Evolutionary conservation across 108 stramenopile species (phyloP).

Genomic region (Fistulifera pelliculosa): DNA sequence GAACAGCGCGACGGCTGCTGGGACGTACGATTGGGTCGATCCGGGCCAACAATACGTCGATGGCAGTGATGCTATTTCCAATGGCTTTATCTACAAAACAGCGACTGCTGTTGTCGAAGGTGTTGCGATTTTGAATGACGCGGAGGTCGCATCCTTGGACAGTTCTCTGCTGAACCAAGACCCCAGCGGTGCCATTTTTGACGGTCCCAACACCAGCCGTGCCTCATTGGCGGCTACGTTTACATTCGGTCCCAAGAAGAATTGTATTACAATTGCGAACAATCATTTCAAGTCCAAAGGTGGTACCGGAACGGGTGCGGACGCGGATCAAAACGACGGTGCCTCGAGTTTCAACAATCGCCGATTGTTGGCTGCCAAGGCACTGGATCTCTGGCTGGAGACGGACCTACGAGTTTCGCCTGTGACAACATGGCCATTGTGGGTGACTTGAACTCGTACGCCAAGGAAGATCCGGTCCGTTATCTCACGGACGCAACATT

Average conservation of each 20-base stretch:
- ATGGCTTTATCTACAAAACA: conserved; percentile 19
- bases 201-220: no score
- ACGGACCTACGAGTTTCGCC: conserved; percentile 17
- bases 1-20: conserved; percentile 4
- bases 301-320: not conserved
- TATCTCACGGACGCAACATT: conserved; percentile 15
- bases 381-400: conserved; percentile 18
- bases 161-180: conserved; percentile 1
- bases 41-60: conserved; percentile 13
- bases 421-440: conserved; percentile 13
- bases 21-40: conserved; percentile 14
- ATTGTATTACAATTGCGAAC: conserved; percentile 17
- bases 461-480: conserved; percentile 23
- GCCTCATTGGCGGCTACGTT: no score
- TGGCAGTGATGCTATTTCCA: conserved; percentile 23
- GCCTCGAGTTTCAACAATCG: conserved; percentile 17
- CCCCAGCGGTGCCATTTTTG: not conserved
- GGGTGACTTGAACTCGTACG: conserved; percentile 35
- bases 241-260: not conserved
- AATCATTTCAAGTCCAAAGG: conserved; percentile 42
- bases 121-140: conserved; percentile 7
- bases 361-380: conserved; percentile 17
- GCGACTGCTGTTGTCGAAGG: not conserved
- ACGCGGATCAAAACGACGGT: conserved; percentile 23
- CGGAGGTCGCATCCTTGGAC: not conserved